A percentile compares a stretch with the other conserved stretches of the same genome.
phyloP scores from a whole-genome alignment of 2,329 filamentous ascomycete genomes.

The Meredithiella fracta region DNA sequence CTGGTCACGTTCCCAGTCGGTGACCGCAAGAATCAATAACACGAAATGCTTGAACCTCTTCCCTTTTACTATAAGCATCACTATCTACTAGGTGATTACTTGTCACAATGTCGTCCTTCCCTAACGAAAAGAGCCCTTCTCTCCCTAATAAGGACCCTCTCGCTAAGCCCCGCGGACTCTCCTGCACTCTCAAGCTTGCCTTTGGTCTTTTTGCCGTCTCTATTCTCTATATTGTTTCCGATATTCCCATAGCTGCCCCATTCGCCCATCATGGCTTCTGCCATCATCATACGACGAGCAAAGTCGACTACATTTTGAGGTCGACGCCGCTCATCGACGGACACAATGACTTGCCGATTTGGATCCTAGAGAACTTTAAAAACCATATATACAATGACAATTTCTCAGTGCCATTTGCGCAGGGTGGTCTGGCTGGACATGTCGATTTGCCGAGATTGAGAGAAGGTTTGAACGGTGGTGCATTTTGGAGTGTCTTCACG shows the following conservation, averaged over 20 bases:
- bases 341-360: conserved; percentile 72
- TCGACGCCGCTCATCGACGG: conserved; percentile 43
- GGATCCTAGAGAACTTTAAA: conserved; percentile 47
- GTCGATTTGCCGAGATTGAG: conserved; percentile 65
- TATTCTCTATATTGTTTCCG: background rate
- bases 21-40: too few species aligned
- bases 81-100: too few species aligned
- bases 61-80: too few species aligned
- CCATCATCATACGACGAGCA: background rate
- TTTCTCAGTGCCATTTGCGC: conserved; percentile 59
- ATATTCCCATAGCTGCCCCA: background rate
- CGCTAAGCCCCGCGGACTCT: too few species aligned
- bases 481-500: conserved; percentile 85
- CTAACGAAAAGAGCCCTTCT: too few species aligned
- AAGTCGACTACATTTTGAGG: conserved; percentile 8
- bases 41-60: too few species aligned
- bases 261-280: background rate
- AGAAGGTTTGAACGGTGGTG: conserved; percentile 57
- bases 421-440: conserved; percentile 51
- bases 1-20: too few species aligned
- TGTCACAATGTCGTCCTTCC: too few species aligned
- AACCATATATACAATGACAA: conserved; percentile 63
- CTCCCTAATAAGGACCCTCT: too few species aligned
- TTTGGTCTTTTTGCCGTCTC: background rate
- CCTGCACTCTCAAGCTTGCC: background rate